phyloP scores from a whole-genome alignment of 2,329 filamentous ascomycete species.

The Cercospora nicotianae region DNA sequence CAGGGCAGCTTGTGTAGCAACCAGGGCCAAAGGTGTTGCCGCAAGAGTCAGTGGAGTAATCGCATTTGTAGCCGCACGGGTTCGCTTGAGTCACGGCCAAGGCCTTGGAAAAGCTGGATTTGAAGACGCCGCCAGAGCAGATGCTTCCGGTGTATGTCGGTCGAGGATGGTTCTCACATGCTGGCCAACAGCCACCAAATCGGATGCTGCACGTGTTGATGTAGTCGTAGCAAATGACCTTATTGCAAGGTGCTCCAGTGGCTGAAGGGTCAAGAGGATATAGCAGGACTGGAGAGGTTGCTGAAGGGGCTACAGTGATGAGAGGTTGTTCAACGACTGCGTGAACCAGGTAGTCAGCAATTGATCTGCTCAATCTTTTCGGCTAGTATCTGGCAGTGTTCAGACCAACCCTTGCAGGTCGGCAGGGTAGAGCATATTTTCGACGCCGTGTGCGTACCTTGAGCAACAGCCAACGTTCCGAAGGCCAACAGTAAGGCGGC shows the following conservation, averaged over 20 bases:
- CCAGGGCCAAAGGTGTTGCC: constrained; percentile 29
- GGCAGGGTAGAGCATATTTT: background rate
- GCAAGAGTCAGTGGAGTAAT: constrained; percentile 24
- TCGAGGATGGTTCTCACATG: constrained; percentile 24
- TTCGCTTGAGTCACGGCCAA: constrained; percentile 12
- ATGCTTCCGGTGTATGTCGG: constrained; percentile 28
- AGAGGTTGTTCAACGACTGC: background rate
- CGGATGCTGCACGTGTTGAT: constrained; percentile 29
- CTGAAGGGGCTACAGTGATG: constrained; percentile 3
- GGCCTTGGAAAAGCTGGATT: constrained; percentile 13
- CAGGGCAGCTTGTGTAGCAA: constrained; percentile 25
- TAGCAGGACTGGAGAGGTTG: constrained; percentile 1
- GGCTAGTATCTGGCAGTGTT: background rate
- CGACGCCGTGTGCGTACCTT: background rate
- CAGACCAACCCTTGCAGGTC: background rate
- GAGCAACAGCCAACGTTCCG: background rate
- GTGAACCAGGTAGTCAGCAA: background rate
- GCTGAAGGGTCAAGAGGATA: background rate
- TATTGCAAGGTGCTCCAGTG: constrained; percentile 10
- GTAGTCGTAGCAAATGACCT: constrained; percentile 30
- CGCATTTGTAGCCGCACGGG: constrained; percentile 22
- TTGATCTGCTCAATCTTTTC: background rate
- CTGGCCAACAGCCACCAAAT: constrained; percentile 32
- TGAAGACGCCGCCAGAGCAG: constrained; percentile 19
- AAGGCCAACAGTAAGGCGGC: background rate